phyloP scores from a whole-genome alignment of 2,329 filamentous ascomycete species.

The Trichoderma breve region DNA sequence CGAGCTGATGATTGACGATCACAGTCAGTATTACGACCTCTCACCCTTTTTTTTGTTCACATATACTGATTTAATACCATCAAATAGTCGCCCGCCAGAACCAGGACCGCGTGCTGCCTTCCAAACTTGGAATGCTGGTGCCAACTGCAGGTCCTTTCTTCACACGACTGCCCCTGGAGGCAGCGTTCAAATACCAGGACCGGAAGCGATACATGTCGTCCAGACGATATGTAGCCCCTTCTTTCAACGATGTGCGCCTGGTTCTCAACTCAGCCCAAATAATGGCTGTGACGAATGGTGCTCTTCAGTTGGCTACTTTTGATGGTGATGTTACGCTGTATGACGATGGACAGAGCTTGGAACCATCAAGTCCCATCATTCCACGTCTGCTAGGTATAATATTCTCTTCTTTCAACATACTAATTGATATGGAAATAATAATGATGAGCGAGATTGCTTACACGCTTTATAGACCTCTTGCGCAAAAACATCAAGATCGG shows the following conservation, averaged over 20 bases:
- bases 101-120: slow-evolving; percentile 63
- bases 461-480: slow-evolving; percentile 58
- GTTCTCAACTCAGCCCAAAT: slow-evolving; percentile 93
- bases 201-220: slow-evolving; percentile 81
- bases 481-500: slow-evolving; percentile 78
- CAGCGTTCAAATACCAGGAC: slow-evolving; percentile 91
- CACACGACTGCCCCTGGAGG: slow-evolving; percentile 79
- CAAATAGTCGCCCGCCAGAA: slow-evolving; percentile 67
- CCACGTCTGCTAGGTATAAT: slow-evolving; percentile 51
- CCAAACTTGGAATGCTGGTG: slow-evolving; percentile 89
- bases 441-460: neutral
- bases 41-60: neutral
- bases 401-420: no score
- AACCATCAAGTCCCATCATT: slow-evolving; percentile 74
- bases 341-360: slow-evolving; percentile 79
- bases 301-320: slow-evolving; percentile 85
- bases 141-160: slow-evolving; percentile 93
- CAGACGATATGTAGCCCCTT: slow-evolving; percentile 88
- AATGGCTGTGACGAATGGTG: slow-evolving; percentile 79
- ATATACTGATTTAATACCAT: slow-evolving; percentile 2
- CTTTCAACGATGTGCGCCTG: slow-evolving; percentile 93
- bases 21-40: slow-evolving; percentile 56
- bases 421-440: no score
- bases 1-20: slow-evolving; percentile 85
- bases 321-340: slow-evolving; percentile 98